phyloP scores from a whole-genome alignment of 1,139 yeast genomes.

The Kodamaea plutei region DNA sequence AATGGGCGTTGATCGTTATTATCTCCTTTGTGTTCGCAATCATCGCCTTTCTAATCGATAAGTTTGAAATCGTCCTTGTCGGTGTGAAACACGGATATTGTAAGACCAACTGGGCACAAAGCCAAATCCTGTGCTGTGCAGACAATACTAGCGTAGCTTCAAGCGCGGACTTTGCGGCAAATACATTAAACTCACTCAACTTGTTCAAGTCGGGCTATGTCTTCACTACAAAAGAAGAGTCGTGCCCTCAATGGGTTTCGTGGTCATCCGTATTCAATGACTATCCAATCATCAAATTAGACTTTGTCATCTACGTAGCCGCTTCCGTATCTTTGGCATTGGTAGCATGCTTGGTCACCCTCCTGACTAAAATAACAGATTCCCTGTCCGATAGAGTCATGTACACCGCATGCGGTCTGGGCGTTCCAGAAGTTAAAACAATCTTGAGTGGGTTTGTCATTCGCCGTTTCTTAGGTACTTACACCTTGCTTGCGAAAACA shows the following conservation, averaged over 20 bases:
- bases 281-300: slow-evolving; percentile 17
- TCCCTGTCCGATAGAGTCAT: slow-evolving; percentile 19
- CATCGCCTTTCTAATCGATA: slow-evolving; percentile 51
- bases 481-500: slow-evolving; percentile 51
- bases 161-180: too few species aligned
- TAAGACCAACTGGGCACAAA: slow-evolving; percentile 40
- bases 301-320: slow-evolving; percentile 37
- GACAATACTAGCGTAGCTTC: neutral
- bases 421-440: slow-evolving; percentile 61
- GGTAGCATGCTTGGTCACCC: slow-evolving; percentile 45
- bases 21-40: slow-evolving; percentile 48
- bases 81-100: slow-evolving; percentile 58
- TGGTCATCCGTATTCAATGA: slow-evolving; percentile 38
- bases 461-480: slow-evolving; percentile 51
- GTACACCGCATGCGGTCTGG: slow-evolving; percentile 61
- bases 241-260: slow-evolving; percentile 42
- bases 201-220: slow-evolving; percentile 23
- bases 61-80: slow-evolving; percentile 46
- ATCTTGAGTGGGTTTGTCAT: slow-evolving; percentile 55
- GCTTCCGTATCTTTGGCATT: slow-evolving; percentile 43
- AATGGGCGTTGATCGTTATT: slow-evolving; percentile 50
- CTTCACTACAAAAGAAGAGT: slow-evolving; percentile 8
- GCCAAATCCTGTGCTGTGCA: slow-evolving; percentile 45
- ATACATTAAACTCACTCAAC: slow-evolving; percentile 10
- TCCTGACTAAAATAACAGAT: slow-evolving; percentile 43